These are phyloP conservation scores for Barnettozyma siamensis DNA, from an alignment of 805 yeast species.

Conservation along the genomic window DNA sequence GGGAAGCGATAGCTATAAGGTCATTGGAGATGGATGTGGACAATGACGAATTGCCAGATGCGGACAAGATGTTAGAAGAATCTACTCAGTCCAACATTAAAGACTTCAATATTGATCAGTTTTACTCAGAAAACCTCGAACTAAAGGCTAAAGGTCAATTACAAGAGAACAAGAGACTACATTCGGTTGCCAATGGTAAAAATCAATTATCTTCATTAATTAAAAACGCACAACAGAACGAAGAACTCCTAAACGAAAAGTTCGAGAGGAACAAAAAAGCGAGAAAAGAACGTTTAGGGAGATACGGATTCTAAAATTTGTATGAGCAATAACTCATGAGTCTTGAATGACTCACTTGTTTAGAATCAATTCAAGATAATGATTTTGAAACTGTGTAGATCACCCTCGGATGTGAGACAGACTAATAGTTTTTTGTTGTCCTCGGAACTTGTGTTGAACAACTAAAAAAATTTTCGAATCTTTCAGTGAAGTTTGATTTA, in stretches of 20 bases:
- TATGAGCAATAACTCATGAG: neutral
- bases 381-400: neutral
- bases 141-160: conserved; percentile 19
- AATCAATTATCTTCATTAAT: conserved; percentile 24
- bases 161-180: conserved; percentile 19
- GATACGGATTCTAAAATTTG: conserved; percentile 20
- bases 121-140: conserved; percentile 20
- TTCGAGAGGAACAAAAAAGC: conserved; percentile 19
- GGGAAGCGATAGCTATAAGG: conserved; percentile 2
- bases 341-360: neutral
- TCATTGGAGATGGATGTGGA: conserved; percentile 4
- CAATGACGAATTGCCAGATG: neutral
- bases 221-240: conserved; percentile 23
- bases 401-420: neutral
- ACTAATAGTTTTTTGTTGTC: conserved; percentile 4
- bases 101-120: conserved; percentile 19
- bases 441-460: conserved; percentile 4
- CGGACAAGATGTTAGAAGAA: conserved; percentile 3
- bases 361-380: too few species aligned
- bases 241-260: conserved; percentile 20
- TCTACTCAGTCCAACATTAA: conserved; percentile 7
- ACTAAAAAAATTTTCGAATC: conserved; percentile 9
- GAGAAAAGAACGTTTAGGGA: conserved; percentile 19
- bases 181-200: conserved; percentile 17
- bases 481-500: conserved; percentile 4